These are phyloP conservation scores for Nasturtium officinale DNA, from an alignment of 345 rosid species.

Conservation along the genomic window DNA sequence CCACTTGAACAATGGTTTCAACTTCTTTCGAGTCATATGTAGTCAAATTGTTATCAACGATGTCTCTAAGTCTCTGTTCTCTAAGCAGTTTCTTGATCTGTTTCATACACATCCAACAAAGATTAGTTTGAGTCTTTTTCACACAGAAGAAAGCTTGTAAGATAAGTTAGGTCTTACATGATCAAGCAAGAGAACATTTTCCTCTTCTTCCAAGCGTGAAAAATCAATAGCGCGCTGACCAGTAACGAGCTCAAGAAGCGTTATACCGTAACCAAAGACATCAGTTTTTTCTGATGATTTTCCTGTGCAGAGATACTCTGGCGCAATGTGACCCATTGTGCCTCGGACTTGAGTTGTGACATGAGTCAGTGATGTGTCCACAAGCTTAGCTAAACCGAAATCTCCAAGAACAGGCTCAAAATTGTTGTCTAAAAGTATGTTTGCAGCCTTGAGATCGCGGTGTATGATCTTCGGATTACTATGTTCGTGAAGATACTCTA, in stretches of 20 bases:
- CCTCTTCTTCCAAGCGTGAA: constrained; percentile 84
- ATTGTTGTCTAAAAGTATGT: constrained; percentile 72
- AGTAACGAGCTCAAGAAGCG: constrained; percentile 85
- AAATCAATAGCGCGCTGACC: constrained; percentile 92
- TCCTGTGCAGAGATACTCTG: constrained; percentile 86
- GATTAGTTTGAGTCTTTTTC: neutral
- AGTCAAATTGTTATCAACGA: constrained; percentile 65
- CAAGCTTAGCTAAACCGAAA: constrained; percentile 75
- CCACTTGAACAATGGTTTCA: constrained; percentile 71
- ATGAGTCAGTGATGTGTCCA: constrained; percentile 69
- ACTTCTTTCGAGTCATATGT: constrained; percentile 64
- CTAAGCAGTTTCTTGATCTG: constrained; percentile 78
- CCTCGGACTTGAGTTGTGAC: constrained; percentile 92
- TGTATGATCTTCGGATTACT: constrained; percentile 91
- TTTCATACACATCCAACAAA: constrained; percentile 25
- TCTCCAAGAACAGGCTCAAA: constrained; percentile 91
- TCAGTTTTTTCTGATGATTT: constrained; percentile 86
- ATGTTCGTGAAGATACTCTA: constrained; percentile 85
- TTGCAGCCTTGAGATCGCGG: constrained; percentile 89
- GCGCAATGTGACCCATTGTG: constrained; percentile 94
- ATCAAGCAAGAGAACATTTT: constrained; percentile 87
- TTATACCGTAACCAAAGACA: constrained; percentile 89
- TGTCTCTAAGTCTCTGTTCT: constrained; percentile 72
- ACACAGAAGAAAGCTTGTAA: neutral
- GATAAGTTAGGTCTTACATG: constrained; percentile 57